Conservation (phyloP, 768 basidiomycete genomes). For the Clitopilus hobsonii region DNA sequence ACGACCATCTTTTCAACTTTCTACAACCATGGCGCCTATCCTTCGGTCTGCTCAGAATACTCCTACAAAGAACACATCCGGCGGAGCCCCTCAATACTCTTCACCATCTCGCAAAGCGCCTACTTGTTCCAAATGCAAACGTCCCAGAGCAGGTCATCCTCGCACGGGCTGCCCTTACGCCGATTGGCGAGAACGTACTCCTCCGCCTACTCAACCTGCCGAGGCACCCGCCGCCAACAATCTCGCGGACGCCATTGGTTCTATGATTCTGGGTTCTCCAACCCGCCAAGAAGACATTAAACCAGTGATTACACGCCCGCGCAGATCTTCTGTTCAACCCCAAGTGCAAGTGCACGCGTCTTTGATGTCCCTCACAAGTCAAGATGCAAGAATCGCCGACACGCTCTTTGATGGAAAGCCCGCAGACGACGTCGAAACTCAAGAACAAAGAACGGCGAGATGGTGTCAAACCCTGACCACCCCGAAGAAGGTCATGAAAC, state of each 20-base stretch:
- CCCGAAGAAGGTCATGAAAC: slow-evolving; percentile 11
- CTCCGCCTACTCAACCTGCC: slow-evolving; percentile 5
- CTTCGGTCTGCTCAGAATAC: slow-evolving; percentile 16
- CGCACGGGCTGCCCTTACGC: slow-evolving; percentile 55
- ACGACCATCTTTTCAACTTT: neutral
- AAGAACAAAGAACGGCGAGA: slow-evolving; percentile 27
- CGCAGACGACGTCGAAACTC: slow-evolving; percentile 15
- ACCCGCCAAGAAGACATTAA: slow-evolving; percentile 23
- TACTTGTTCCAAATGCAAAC: slow-evolving; percentile 51
- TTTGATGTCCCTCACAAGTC: neutral
- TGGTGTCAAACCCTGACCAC: slow-evolving; percentile 28
- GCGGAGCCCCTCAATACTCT: slow-evolving; percentile 6
- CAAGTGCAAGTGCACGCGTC: slow-evolving; percentile 10
- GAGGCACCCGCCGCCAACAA: slow-evolving; percentile 13
- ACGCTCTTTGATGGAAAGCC: neutral
- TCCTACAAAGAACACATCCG: slow-evolving; percentile 8
- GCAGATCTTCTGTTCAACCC: slow-evolving; percentile 22
- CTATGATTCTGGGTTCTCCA: slow-evolving; percentile 35
- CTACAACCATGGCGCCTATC: slow-evolving; percentile 14
- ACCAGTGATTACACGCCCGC: slow-evolving; percentile 24
- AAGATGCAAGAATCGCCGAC: neutral
- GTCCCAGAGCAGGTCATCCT: slow-evolving; percentile 54
- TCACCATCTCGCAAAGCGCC: slow-evolving; percentile 46
- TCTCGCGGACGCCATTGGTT: slow-evolving; percentile 39
- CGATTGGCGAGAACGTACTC: slow-evolving; percentile 19